Evolutionary conservation across 305 asterid species (phyloP), one percentile per base, ranked within the genome.

Genomic region (Fraxinus xanthoxyloides): DNA sequence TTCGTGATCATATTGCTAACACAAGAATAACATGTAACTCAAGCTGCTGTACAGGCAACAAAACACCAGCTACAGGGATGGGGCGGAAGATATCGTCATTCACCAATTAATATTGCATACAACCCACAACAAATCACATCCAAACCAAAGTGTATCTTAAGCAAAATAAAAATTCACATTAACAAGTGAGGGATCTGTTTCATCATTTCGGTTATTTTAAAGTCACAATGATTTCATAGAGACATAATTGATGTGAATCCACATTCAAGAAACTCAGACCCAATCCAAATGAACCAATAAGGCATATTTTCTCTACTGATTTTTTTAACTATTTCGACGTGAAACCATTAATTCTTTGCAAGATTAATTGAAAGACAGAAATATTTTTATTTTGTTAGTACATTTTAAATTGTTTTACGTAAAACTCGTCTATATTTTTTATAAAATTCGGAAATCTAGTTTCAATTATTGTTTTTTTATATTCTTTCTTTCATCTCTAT

Each of bases 261-360:
- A 54, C 69, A 48, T 79, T 30, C 56, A 77, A 78, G 38, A 2
- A 46, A 21, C 31, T 75, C 84, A 8, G 4, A 12, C 54, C 34
- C 28, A 76, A 75, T 34, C 84, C 69, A 81, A 59, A 69, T 67
- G 59, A 73, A 72, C 72, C 17, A 79, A 51, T 7, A 38, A 23
- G 23, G 65, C 56, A n/a, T 56, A 74, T 38, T 81, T 15, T 40
- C 67, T 12, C 51, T 43, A 43, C 17, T 43, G 17, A 43, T 43
- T 43, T 43, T 12, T 56, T 26, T 7, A 72, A 28, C 15, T 54
- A 30, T 76, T 79, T 26, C 32, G 19, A 48, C 63, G 5, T 76
- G 38, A 15, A 73, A 40, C 69, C 51, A 9, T 43, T 43, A 10
- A 12, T 43, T 43, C 51, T 43, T 43, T 40, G 51, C 2, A 4